Base-by-base conservation (phyloP, 176 grass and related monocot genomes). In the Zea luxurians region DNA sequence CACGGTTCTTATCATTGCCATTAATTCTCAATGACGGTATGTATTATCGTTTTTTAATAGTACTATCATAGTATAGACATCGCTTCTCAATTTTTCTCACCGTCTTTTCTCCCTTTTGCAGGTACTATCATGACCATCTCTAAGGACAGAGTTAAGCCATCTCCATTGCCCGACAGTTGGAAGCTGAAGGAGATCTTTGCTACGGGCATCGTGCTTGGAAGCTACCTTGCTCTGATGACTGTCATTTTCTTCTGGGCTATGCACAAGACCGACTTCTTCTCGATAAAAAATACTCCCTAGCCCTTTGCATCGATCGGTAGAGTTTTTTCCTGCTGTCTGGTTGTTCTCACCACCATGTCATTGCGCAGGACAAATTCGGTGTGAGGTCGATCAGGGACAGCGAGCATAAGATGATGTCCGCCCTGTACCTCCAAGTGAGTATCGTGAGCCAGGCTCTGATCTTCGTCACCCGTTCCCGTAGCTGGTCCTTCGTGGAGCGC, bases 1-100 rank as follows among this genome's bases (percentile, higher is more conserved):
- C 76, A 97, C 94, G 94, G 91, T 97, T 74, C 89, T 97, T 77
- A 97, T 97, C 77, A 97, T 97, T 42, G 94, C 94, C 89, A 94
- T n/a, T n/a, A n/a, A n/a, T 97, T 75, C 94, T 97, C 60, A 97
- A 97, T 77, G 94, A 97, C 1, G 94, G 94, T 97, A 84, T 34
- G 79, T 77, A 12, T 83, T 78, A 61, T 66, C 38, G 17, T 35
- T 57, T 57, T 57, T 57, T 57, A 37, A 2, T 76, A 73, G 38
- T 75, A 44, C 27, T 27, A 27, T 55, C 5, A 15, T 61, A 7
- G 2, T 82, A 7, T 53, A 11, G 72, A 53, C 12, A 59, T 65
- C 13, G 12, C 6, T 71, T 84, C 77, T 81, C 48, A 81, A 7
- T 18, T 15, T 71, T 27, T 27, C 13, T 66, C 37, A 44, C 57